Base-by-base conservation (phyloP, 768 basidiomycete genomes). In the Lactarius tabidus region DNA sequence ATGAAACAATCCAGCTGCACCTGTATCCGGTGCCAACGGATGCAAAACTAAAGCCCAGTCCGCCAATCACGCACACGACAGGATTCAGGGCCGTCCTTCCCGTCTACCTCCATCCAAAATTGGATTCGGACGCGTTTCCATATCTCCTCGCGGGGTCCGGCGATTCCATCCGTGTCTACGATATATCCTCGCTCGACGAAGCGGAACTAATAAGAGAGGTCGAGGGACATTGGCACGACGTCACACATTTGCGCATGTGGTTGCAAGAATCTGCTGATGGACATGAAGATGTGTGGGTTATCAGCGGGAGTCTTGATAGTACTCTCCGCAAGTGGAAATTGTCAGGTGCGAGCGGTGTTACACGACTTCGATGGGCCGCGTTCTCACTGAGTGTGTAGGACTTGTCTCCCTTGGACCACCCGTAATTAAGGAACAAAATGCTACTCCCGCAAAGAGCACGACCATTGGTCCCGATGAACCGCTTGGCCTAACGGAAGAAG, bases 211-310 rank as follows among this genome's bases (percentile, higher is more conserved):
- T 94, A n/a, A 79, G 81, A 31, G 85, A 86, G 70, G 76, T 91
- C 14, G 91, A 97, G 69, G 95, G 85, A 7, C 96, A 98, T 72
- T 93, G 89, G 85, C 93, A 93, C 69, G 93, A 97, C 70, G 87
- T 98, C 18, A 90, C 85, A 5, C 85, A 83, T 6, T 76, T 98
- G 59, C 81, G 82, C 33, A 77, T 88, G 14, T 97, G 94, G 93
- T 76, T 82, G 69, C 81, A 86, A 33, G 78, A 74, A 60, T 77
- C 78, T 10, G 77, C 77, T 29, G 82, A 81, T 66, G 79, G 79
- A 9, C 80, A 78, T n/a, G 79, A 78, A 67, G 91, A 93, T 70
- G 85, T 88, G 23, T 95, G 91, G 89, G 80, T 98, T 48, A 75
- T 98, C 41, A 94, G 88, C 64, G 82, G 87, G 0, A 88, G 93